Evolutionary conservation across 768 basidiomycete genomes (phyloP).

Genomic region (Phanerodontia chrysosporium): DNA sequence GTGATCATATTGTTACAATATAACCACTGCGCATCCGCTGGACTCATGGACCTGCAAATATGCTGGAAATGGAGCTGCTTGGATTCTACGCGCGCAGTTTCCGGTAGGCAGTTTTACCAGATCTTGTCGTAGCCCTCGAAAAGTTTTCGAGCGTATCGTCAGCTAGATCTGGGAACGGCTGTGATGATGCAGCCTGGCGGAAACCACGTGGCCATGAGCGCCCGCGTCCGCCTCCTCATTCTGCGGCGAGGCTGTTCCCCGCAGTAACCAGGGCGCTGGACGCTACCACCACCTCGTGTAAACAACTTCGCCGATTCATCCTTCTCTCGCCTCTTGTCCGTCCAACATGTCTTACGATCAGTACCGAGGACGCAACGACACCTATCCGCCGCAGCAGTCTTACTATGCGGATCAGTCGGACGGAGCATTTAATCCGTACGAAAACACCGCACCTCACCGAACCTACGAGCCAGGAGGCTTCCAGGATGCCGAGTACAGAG

Average conservation of each 20-base stretch:
- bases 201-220: neutral
- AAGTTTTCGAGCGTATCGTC: neutral
- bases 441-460: constrained; percentile 39
- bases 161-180: neutral
- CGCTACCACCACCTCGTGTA: constrained; percentile 11
- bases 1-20: constrained; percentile 22
- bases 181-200: neutral
- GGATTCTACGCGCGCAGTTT: too few species aligned
- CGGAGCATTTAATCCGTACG: constrained; percentile 44
- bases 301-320: neutral
- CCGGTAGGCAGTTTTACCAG: too few species aligned
- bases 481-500: constrained; percentile 19
- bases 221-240: neutral
- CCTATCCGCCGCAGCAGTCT: constrained; percentile 27
- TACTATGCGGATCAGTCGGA: constrained; percentile 19
- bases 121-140: neutral
- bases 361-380: constrained; percentile 24
- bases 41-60: neutral
- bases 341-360: constrained; percentile 48
- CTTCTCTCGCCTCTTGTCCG: neutral
- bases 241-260: constrained; percentile 6
- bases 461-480: constrained; percentile 49
- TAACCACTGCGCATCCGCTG: constrained; percentile 12
- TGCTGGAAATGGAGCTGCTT: too few species aligned
- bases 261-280: constrained; percentile 14